Percentiles rank a stretch among this genome's conserved stretches.
These are phyloP conservation scores for Cladophialophora immunda DNA, from an alignment of 2,329 filamentous ascomycete genomes.

Conservation along the genomic window DNA sequence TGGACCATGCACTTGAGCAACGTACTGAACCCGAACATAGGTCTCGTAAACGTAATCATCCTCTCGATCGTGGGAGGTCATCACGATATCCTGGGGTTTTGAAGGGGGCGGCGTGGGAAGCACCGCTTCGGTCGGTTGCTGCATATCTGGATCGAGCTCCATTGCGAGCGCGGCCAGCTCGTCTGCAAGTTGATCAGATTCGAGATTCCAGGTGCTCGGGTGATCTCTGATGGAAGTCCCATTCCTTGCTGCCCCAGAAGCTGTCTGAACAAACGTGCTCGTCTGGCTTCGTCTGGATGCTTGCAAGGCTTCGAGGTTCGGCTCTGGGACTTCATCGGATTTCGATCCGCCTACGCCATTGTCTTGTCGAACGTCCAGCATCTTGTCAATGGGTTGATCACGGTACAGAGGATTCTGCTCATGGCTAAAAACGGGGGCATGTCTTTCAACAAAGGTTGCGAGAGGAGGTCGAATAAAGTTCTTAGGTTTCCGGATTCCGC, in stretches of 20 bases:
- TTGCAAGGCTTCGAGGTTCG: constrained; percentile 17
- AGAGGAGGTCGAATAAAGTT: constrained; percentile 36
- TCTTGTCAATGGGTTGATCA: constrained; percentile 29
- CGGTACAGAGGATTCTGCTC: constrained; percentile 27
- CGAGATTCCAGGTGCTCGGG: constrained; percentile 52
- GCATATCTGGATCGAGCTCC: constrained; percentile 48
- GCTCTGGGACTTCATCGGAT: constrained; percentile 11
- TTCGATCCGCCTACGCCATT: not conserved
- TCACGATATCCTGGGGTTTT: constrained; percentile 41
- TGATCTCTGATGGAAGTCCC: constrained; percentile 49
- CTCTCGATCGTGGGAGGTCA: constrained; percentile 56
- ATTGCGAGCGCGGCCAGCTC: constrained; percentile 55
- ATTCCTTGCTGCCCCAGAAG: constrained; percentile 28
- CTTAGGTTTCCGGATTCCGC: constrained; percentile 34
- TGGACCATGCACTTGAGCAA: constrained; percentile 43
- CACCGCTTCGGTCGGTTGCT: constrained; percentile 19
- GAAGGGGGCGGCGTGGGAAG: not conserved
- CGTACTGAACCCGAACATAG: constrained; percentile 61
- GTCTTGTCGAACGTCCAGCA: constrained; percentile 19
- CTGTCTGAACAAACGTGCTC: constrained; percentile 41
- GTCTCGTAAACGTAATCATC: constrained; percentile 69
- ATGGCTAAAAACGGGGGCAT: constrained; percentile 17
- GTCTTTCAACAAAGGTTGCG: constrained; percentile 40
- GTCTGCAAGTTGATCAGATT: constrained; percentile 52
- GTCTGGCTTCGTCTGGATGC: constrained; percentile 48